Evolutionary conservation across 2,329 filamentous ascomycete species (phyloP).

Genomic region (Talaromyces islandicus): DNA sequence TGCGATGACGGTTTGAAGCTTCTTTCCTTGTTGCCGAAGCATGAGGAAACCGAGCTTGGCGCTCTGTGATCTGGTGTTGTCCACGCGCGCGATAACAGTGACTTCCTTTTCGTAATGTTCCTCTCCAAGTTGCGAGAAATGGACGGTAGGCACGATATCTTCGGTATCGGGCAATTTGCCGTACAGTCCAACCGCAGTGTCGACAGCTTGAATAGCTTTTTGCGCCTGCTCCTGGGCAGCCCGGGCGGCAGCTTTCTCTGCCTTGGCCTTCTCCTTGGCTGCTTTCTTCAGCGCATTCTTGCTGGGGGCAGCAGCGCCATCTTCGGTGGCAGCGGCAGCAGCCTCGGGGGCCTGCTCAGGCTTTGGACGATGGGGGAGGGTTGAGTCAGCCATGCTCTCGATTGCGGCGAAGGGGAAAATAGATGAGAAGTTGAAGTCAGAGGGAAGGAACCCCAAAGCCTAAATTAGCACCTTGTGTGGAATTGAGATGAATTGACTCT

Average conservation of each 20-base stretch:
- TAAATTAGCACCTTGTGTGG: neutral
- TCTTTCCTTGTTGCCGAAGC: conserved; percentile 70
- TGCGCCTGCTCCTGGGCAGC: conserved; percentile 70
- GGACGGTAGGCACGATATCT: conserved; percentile 55
- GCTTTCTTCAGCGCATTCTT: conserved; percentile 84
- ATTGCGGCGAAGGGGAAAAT: neutral
- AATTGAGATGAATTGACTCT: neutral
- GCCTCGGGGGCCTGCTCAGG: conserved; percentile 26
- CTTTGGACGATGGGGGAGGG: conserved; percentile 35
- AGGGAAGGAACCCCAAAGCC: neutral
- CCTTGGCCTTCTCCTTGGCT: conserved; percentile 85
- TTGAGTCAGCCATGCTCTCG: conserved; percentile 30
- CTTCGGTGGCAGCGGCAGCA: conserved; percentile 26
- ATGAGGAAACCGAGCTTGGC: conserved; percentile 90
- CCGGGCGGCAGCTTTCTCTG: conserved; percentile 63
- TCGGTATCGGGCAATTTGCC: conserved; percentile 60
- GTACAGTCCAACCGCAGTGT: conserved; percentile 66
- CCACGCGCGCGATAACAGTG: conserved; percentile 71
- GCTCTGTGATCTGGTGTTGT: conserved; percentile 81
- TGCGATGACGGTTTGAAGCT: conserved; percentile 72
- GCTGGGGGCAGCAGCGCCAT: conserved; percentile 48
- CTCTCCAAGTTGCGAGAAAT: conserved; percentile 51
- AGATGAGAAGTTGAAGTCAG: neutral
- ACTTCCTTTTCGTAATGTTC: conserved; percentile 64
- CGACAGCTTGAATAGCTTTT: conserved; percentile 58